A percentile compares a stretch with the other conserved stretches of the same genome.
Conservation (phyloP, 1,284 basidiomycete species). For the Leccinum fuscescens region DNA sequence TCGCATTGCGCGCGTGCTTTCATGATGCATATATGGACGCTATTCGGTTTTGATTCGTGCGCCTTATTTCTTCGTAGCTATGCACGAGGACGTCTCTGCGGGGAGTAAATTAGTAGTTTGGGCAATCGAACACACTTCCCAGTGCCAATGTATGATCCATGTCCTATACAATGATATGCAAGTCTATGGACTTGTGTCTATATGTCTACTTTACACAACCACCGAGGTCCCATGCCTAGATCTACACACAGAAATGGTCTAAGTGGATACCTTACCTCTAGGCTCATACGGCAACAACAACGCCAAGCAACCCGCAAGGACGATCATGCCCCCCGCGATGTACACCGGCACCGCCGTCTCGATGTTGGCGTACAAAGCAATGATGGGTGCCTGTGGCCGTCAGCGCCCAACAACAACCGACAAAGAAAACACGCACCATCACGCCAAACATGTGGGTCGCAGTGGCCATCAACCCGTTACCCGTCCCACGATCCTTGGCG, state of each 20-base stretch:
- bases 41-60: background rate
- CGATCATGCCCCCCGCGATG: constrained; percentile 70
- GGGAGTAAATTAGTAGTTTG: background rate
- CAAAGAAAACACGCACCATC: constrained; percentile 40
- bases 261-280: constrained; percentile 65
- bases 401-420: no score
- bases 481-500: constrained; percentile 69
- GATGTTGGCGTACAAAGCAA: constrained; percentile 69
- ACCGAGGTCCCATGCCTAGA: background rate
- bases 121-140: background rate
- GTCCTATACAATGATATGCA: background rate
- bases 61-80: background rate
- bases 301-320: constrained; percentile 62
- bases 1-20: background rate
- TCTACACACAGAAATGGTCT: constrained; percentile 10
- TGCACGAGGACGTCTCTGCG: background rate
- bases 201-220: background rate
- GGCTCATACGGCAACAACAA: constrained; percentile 78
- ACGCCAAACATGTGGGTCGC: constrained; percentile 65
- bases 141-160: background rate
- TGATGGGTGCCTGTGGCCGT: constrained; percentile 32
- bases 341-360: constrained; percentile 72
- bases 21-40: background rate
- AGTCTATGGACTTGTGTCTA: background rate
- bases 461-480: constrained; percentile 63